phyloP scores from a whole-genome alignment of 495 filamentous ascomycete genomes.

The Penicillium robsamsonii region DNA sequence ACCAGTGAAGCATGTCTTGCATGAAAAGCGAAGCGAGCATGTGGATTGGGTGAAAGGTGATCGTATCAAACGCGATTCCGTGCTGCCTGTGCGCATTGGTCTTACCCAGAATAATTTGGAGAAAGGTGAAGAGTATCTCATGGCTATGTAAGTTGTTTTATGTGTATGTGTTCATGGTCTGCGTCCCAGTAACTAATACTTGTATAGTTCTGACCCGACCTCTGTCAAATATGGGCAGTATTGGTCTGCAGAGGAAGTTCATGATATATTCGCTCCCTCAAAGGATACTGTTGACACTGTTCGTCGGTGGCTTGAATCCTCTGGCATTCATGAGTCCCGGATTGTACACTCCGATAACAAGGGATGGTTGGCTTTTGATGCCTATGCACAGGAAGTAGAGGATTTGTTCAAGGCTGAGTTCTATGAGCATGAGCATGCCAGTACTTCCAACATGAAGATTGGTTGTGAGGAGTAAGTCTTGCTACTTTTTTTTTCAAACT shows the following conservation, averaged over 20 bases:
- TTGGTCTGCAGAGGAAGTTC: constrained; percentile 55
- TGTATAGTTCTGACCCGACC: constrained; percentile 60
- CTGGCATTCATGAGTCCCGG: constrained; percentile 49
- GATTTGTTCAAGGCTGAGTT: constrained; percentile 58
- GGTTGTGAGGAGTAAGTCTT: constrained; percentile 45
- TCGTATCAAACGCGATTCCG: constrained; percentile 28
- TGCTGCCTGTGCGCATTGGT: constrained; percentile 33
- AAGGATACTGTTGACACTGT: constrained; percentile 47
- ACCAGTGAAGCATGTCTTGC: constrained; percentile 39
- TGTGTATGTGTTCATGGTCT: neutral
- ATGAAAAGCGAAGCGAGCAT: constrained; percentile 34
- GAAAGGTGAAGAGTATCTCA: constrained; percentile 28
- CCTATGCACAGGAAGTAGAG: constrained; percentile 55
- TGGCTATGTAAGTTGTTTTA: constrained; percentile 24
- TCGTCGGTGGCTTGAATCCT: constrained; percentile 41
- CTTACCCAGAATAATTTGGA: constrained; percentile 31
- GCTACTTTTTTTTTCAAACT: neutral
- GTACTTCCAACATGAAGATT: constrained; percentile 43
- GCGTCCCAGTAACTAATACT: constrained; percentile 23
- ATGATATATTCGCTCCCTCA: constrained; percentile 52
- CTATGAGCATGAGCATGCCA: constrained; percentile 52
- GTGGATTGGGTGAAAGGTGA: constrained; percentile 36
- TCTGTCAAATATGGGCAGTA: constrained; percentile 63
- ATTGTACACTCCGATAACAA: constrained; percentile 50
- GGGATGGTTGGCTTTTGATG: constrained; percentile 58